Conservation (phyloP, 1,139 yeast genomes). For the Tardiomyces digboiensis region DNA sequence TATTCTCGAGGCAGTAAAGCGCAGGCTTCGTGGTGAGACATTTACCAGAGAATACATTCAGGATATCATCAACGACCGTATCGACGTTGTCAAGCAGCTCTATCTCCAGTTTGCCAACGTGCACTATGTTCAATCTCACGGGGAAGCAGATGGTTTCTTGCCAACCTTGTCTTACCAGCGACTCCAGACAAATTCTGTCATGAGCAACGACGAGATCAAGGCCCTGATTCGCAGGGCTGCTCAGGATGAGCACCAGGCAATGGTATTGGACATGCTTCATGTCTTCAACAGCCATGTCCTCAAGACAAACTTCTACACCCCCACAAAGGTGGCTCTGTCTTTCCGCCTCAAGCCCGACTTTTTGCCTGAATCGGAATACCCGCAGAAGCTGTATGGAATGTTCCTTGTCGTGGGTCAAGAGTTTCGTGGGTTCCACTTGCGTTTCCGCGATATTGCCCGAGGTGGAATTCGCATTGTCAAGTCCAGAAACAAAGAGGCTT, state of each 20-base stretch:
- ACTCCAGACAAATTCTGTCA: constrained; percentile 67
- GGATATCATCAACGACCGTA: constrained; percentile 64
- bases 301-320: constrained; percentile 90
- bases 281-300: constrained; percentile 78
- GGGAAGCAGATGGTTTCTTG: constrained; percentile 39
- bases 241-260: constrained; percentile 68
- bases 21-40: constrained; percentile 88
- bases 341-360: constrained; percentile 85
- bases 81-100: constrained; percentile 68
- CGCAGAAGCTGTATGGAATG: constrained; percentile 90
- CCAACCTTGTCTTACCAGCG: constrained; percentile 89
- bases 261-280: constrained; percentile 75
- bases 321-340: constrained; percentile 91
- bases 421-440: constrained; percentile 94
- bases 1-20: constrained; percentile 71
- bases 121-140: constrained; percentile 67
- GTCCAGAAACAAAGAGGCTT: constrained; percentile 79
- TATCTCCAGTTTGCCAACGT: constrained; percentile 89
- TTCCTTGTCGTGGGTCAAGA: constrained; percentile 95
- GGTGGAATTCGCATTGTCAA: constrained; percentile 97
- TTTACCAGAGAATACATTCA: constrained; percentile 79
- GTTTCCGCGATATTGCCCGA: constrained; percentile 96
- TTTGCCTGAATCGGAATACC: constrained; percentile 79
- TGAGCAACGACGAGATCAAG: constrained; percentile 67
- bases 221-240: constrained; percentile 58